Evolutionary conservation across 441 rosid species (phyloP).

Genomic region (Pelargonium citronellum): DNA sequence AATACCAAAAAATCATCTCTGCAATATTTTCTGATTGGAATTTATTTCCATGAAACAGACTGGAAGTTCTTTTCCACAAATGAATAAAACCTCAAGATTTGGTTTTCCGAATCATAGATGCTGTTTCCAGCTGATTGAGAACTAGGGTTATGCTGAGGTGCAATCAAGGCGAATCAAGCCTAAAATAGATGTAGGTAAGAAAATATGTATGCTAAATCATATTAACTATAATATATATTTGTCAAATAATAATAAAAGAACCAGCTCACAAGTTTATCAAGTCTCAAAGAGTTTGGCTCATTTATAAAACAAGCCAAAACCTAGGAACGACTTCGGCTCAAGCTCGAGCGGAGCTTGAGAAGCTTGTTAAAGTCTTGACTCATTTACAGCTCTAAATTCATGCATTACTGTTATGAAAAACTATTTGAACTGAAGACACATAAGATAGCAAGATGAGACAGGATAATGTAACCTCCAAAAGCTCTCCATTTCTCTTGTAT

Average conservation of each 20-base stretch:
- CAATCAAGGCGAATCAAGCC: too few species aligned
- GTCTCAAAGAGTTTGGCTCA: too few species aligned
- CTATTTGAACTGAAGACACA: constrained; percentile 19
- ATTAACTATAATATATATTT: too few species aligned
- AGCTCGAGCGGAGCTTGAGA: too few species aligned
- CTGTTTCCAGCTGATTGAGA: background rate
- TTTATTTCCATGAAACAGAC: background rate
- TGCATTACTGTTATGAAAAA: constrained; percentile 13
- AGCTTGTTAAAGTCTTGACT: too few species aligned
- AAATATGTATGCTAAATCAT: too few species aligned
- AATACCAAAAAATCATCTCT: background rate
- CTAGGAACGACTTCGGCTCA: too few species aligned
- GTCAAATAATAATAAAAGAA: too few species aligned
- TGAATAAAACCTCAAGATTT: background rate
- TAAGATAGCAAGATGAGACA: constrained; percentile 16
- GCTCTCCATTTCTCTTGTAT: constrained; percentile 80
- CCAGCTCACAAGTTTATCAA: too few species aligned
- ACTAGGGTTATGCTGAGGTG: background rate
- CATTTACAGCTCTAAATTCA: background rate
- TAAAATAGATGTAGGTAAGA: too few species aligned
- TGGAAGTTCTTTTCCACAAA: background rate
- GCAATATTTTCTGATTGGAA: background rate
- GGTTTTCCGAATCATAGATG: background rate
- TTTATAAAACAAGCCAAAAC: too few species aligned
- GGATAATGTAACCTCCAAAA: constrained; percentile 59